Evolutionary conservation across 2,329 filamentous ascomycete genomes (phyloP), one percentile per base, ranked within the genome.

Genomic region (Claviceps monticola): DNA sequence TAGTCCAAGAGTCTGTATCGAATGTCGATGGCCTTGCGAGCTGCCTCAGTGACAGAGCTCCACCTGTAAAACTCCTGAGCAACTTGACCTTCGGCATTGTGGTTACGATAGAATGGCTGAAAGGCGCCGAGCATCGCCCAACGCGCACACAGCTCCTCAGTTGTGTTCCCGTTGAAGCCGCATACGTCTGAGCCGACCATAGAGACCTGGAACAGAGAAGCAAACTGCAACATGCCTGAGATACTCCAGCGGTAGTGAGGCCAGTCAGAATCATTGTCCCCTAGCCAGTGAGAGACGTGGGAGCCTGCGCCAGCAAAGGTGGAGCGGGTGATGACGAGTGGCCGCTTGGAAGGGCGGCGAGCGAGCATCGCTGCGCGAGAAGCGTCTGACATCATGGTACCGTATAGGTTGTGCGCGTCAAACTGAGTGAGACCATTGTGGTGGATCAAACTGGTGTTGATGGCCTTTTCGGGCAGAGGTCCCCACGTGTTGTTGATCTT

Each of bases 391-490:
- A 89, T 90, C 80, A 87, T 82, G 7, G 78, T 77, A 1, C 86
- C 86, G 63, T 86, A 88, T 1, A 89, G 66, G 58, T 89, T 89
- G 64, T 90, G 86, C 0, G 81, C 85, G 58, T 90, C 86, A 61
- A 86, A 88, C 64, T 86, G 79, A 19, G 73, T 71, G 39, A 82
- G 68, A 1, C 84, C 84, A 53, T 84, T 82, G 43, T 79, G 73
- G 62, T 88, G 84, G 8, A 82, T 74, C 8, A 87, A 67, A 60
- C 87, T 77, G 0, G 83, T 85, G 56, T 79, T 73, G 50, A 87
- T 76, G 0, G 84, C 82, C 60, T 78, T 73, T 63, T 79, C 78
- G 0, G 72, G 73, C 26, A 76, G 64, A 2, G 69, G 71, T 43
- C 74, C 74, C 41, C 70, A 63, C 14, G 52, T 45, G 37, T 56